phyloP scores from a whole-genome alignment of 2,329 filamentous ascomycete genomes.

The Cercospora sojina region DNA sequence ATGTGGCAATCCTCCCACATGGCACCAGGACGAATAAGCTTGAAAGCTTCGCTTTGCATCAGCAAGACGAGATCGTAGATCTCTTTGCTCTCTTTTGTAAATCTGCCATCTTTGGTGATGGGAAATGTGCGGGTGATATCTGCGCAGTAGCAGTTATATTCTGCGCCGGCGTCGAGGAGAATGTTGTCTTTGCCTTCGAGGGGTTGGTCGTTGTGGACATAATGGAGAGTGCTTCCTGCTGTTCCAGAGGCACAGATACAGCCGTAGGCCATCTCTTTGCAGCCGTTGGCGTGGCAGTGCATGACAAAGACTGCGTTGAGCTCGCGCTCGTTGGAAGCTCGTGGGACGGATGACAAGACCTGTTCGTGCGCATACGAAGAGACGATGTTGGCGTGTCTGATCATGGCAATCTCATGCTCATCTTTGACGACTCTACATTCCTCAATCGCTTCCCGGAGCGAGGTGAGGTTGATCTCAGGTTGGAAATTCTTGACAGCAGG shows the following conservation, averaged over 20 bases:
- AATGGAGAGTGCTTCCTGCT: conserved; percentile 83
- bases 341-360: conserved; percentile 63
- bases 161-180: conserved; percentile 76
- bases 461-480: conserved; percentile 59
- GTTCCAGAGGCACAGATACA: conserved; percentile 80
- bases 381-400: conserved; percentile 77
- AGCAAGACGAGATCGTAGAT: conserved; percentile 64
- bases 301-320: conserved; percentile 79
- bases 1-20: conserved; percentile 80
- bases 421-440: conserved; percentile 79
- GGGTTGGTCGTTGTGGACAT: conserved; percentile 73
- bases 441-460: conserved; percentile 68
- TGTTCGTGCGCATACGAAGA: conserved; percentile 75
- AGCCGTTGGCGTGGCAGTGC: conserved; percentile 70
- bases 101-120: conserved; percentile 61
- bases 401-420: conserved; percentile 76
- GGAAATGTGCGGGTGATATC: conserved; percentile 85
- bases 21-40: conserved; percentile 69
- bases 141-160: conserved; percentile 51
- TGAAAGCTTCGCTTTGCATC: conserved; percentile 82
- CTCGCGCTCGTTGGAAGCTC: conserved; percentile 74
- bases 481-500: conserved; percentile 67
- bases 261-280: conserved; percentile 81
- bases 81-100: conserved; percentile 66
- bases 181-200: conserved; percentile 72